Percentiles rank a stretch among this genome's conserved stretches.
phyloP scores from a whole-genome alignment of 495 filamentous ascomycete genomes.

The Annulohypoxylon maeteangense region DNA sequence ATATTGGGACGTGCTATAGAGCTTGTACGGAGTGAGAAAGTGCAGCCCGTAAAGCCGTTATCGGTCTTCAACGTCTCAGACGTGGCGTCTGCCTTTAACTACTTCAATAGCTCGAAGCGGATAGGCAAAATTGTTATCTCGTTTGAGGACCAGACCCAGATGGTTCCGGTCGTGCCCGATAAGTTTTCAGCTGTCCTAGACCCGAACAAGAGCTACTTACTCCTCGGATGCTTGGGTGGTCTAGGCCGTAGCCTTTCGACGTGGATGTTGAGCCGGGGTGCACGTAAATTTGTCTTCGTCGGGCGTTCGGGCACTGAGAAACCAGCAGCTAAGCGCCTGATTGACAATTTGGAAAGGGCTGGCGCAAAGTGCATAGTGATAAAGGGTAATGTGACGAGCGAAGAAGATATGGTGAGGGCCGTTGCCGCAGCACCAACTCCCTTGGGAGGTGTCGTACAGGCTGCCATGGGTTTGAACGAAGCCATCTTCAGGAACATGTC shows the following conservation, averaged over 20 bases:
- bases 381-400: constrained; percentile 52
- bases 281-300: constrained; percentile 64
- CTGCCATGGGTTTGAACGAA: constrained; percentile 60
- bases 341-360: constrained; percentile 51
- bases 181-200: constrained; percentile 12
- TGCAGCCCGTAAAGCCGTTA: constrained; percentile 43
- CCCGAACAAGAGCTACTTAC: constrained; percentile 56
- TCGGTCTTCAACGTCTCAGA: constrained; percentile 49
- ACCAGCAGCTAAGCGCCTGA: constrained; percentile 50
- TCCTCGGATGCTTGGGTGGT: constrained; percentile 69
- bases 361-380: constrained; percentile 49
- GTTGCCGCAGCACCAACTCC: constrained; percentile 42
- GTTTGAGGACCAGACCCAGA: constrained; percentile 16
- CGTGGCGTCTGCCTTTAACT: constrained; percentile 27
- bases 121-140: constrained; percentile 33
- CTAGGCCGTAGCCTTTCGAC: constrained; percentile 66
- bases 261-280: constrained; percentile 68
- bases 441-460: constrained; percentile 56
- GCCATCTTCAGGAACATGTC: constrained; percentile 56
- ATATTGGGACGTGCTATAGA: constrained; percentile 14
- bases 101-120: constrained; percentile 13
- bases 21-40: constrained; percentile 18
- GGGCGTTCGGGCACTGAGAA: constrained; percentile 58
- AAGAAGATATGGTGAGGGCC: constrained; percentile 46
- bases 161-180: not conserved